Percentiles rank a stretch among this genome's conserved stretches.
Evolutionary conservation across 2,329 filamentous ascomycete genomes (phyloP).

Genomic region (Cladosporium sp.): DNA sequence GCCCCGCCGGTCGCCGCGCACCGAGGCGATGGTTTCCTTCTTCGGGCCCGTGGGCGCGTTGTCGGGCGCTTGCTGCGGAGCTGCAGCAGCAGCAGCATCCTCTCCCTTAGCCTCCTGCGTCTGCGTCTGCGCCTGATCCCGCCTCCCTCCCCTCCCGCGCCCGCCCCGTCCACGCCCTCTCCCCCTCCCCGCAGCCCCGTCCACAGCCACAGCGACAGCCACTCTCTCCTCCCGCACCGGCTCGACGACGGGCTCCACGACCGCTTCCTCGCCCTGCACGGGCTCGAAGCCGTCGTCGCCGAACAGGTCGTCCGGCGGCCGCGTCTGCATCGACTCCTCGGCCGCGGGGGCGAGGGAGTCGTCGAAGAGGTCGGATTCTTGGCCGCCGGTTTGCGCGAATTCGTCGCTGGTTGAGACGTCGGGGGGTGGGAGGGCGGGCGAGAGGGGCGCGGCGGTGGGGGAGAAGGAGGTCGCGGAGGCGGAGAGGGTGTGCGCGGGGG

Average conservation of each 20-base stretch:
- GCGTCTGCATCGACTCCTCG: slow-evolving; percentile 45
- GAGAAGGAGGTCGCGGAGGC: slow-evolving; percentile 8
- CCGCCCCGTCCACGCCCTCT: slow-evolving; percentile 17
- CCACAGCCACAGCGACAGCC: background rate
- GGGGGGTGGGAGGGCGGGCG: slow-evolving; percentile 12
- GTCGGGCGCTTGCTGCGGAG: slow-evolving; percentile 14
- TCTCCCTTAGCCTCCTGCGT: slow-evolving; percentile 4
- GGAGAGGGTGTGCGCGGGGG: slow-evolving; percentile 7
- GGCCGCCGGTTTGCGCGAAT: slow-evolving; percentile 31
- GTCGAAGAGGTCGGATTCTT: slow-evolving; percentile 29
- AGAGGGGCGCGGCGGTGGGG: slow-evolving; percentile 6
- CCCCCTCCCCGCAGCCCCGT: background rate
- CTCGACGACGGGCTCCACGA: slow-evolving; percentile 25
- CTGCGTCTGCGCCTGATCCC: slow-evolving; percentile 7
- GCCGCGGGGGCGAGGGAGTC: slow-evolving; percentile 26
- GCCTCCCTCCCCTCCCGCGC: slow-evolving; percentile 18
- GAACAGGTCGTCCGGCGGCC: slow-evolving; percentile 46
- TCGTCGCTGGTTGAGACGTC: slow-evolving; percentile 22
- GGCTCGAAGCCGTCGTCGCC: slow-evolving; percentile 44
- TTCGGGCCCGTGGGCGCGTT: slow-evolving; percentile 20
- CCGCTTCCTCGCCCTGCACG: slow-evolving; percentile 32
- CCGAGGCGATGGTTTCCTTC: slow-evolving; percentile 19
- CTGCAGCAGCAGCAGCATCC: slow-evolving; percentile 3
- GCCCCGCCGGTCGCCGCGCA: slow-evolving; percentile 30
- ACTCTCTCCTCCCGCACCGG: slow-evolving; percentile 12